Base-by-base conservation (phyloP, 2,329 filamentous ascomycete species). In the Aspergillus aculeatinus region DNA sequence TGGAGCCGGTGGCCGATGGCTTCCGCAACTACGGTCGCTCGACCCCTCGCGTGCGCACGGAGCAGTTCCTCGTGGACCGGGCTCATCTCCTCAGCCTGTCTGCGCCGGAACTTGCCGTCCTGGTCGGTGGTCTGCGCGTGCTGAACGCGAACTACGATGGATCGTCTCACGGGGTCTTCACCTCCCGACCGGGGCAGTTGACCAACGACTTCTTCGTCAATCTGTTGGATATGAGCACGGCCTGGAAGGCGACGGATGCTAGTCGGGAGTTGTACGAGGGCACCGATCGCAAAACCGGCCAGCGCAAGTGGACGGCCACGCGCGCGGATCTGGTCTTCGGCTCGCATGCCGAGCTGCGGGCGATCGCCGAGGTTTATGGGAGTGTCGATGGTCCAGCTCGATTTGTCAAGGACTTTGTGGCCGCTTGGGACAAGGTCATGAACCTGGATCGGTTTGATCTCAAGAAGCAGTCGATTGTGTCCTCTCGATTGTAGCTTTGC, bases 161-260 rank as follows among this genome's bases (percentile, higher is more conserved):
- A 48, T 90, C 88, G 0, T 72, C 79, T 25, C 76, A 85, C 60
- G 90, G 90, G 60, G 82, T 92, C 60, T 81, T 92, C 70, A 93
- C 90, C 59, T 81, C 82, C 67, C 81, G 80, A 7, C 87, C 88
- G 1, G 90, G 90, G 48, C 76, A 85, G 67, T 81, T 93, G 68
- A 90, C 86, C 70, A 92, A 90, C 76, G 90, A 92, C 78, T 93
- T 91, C 83, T 93, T 93, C 71, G 83, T 90, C 76, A 92, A 92
- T 79, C 81, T 93, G 1, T 83, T 93, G 25, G 89, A 91, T 70
- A 84, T 82, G 68, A 79, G 76, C 74, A 89, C 83, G 6, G 80
- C 77, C 23, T 92, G 90, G 90, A 86, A 85, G 77, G 69, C 83
- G 0, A 77, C 77, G 44, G 77, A 79, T 59, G 65, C 68, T n/a